Percentiles rank a stretch among this genome's conserved stretches.
Conservation (phyloP, 2,329 filamentous ascomycete genomes). For the Ophiocordyceps sinensis region DNA sequence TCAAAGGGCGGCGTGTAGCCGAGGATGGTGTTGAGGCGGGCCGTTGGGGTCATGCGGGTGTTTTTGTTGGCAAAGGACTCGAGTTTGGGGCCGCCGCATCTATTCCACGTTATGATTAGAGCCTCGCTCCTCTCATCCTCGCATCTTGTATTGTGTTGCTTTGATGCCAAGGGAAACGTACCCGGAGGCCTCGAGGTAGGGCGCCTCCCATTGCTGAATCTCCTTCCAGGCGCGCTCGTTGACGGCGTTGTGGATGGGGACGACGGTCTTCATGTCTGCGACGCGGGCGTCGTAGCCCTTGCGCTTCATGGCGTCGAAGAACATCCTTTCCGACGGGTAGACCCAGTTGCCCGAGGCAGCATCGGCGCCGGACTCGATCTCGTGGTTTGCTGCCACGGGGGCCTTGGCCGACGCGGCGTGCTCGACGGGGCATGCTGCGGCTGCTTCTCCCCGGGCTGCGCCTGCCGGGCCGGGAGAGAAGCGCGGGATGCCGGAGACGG, state of each 20-base stretch:
- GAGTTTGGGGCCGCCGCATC: constrained; percentile 62
- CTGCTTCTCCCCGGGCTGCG: constrained; percentile 3
- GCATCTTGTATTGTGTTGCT: not conserved
- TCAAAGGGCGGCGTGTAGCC: constrained; percentile 93
- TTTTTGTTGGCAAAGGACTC: constrained; percentile 69
- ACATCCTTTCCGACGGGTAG: constrained; percentile 93
- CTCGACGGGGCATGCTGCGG: constrained; percentile 22
- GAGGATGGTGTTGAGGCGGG: constrained; percentile 65
- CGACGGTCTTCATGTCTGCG: constrained; percentile 76
- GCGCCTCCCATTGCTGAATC: constrained; percentile 78
- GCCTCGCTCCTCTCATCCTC: not conserved
- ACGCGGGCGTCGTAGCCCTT: constrained; percentile 64
- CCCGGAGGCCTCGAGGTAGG: constrained; percentile 43
- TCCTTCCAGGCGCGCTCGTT: constrained; percentile 94
- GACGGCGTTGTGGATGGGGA: constrained; percentile 96
- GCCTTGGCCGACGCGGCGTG: constrained; percentile 46
- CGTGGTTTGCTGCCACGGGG: constrained; percentile 53
- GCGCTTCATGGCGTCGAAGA: constrained; percentile 91
- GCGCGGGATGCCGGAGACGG: constrained; percentile 67
- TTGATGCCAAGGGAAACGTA: constrained; percentile 16
- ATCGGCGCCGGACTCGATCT: constrained; percentile 63
- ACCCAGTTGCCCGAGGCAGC: constrained; percentile 76
- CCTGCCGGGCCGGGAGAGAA: constrained; percentile 18
- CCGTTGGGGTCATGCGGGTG: constrained; percentile 61
- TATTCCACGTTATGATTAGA: constrained; percentile 5